Conservation (phyloP, 2,329 filamentous ascomycete species). For the Diaporthe vexans region DNA sequence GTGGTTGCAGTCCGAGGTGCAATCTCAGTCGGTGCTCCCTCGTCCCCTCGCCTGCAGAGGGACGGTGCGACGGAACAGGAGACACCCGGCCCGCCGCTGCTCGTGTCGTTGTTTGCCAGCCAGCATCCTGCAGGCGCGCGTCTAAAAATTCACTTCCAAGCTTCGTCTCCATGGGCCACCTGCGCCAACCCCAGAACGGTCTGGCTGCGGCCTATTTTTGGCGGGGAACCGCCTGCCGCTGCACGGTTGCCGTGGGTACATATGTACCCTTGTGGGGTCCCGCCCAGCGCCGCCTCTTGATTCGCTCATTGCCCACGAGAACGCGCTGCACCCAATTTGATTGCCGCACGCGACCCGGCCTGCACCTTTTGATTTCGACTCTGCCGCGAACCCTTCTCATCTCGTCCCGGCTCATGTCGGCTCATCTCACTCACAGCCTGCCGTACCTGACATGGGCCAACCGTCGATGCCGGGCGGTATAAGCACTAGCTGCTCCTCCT, state of each 20-base stretch:
- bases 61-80: constrained; percentile 16
- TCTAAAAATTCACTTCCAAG: constrained; percentile 37
- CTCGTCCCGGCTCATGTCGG: too few species aligned
- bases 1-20: constrained; percentile 4
- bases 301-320: neutral
- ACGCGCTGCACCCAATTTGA: neutral
- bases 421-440: too few species aligned
- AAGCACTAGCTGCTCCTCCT: constrained; percentile 19
- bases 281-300: constrained; percentile 2
- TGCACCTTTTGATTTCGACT: too few species aligned
- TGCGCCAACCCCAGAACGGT: constrained; percentile 4
- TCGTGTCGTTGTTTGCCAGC: neutral
- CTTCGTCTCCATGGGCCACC: neutral
- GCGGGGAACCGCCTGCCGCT: neutral
- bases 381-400: too few species aligned
- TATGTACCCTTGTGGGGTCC: too few species aligned
- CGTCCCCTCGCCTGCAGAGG: too few species aligned
- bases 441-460: too few species aligned
- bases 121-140: constrained; percentile 40
- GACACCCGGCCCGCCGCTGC: constrained; percentile 15
- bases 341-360: too few species aligned
- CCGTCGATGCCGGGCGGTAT: neutral
- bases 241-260: too few species aligned
- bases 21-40: too few species aligned
- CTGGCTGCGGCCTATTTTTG: constrained; percentile 32